Base-by-base conservation (phyloP, 371 early-diverging fungal genomes). In the Catenaria anguillulae region DNA sequence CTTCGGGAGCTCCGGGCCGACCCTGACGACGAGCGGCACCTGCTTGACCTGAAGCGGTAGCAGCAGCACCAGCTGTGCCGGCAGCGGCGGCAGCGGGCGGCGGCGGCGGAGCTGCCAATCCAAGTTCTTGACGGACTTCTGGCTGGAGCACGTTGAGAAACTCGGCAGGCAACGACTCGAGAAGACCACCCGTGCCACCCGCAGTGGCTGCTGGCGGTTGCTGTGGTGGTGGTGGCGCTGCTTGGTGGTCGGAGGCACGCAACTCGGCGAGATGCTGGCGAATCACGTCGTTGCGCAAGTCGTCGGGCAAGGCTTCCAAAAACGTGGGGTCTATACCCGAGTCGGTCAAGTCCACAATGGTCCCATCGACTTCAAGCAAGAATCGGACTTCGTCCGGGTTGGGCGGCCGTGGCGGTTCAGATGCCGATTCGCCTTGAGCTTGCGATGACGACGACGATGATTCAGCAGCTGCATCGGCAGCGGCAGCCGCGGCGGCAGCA, bases 321-420 rank as follows among this genome's bases (percentile, higher is more conserved):
- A 97, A 97, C 62, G 87, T 88, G 0, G 84, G 79, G 67, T 97
- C 98, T 55, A 97, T 95, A 29, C 93, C 97, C 42, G 90, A 85
- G 29, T 89, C 89, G 2, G 93, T 87, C 33, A 97, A 89, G 67
- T 97, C 96, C 0, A 93, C 79, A 61, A 73, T 63, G 50, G 82
- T 67, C n/a, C 92, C 92, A 62, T 81, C 73, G 37, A 91, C 71
- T 45, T 68, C 78, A 1, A 88, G 78, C 15, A 78, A 56, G 19
- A 31, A 63, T 59, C 21, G 67, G n/a, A n/a, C n/a, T n/a, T n/a
- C n/a, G n/a, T n/a, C n/a, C n/a, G n/a, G n/a, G 34, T 50, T 40
- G 73, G 35, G 63, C 70, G 69, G 71, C 21, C 26, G 35, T 21
- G 56, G 26, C 17, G 68, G 72, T 29, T 65, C 69, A 5, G 73